These are phyloP conservation scores for Lepidium campestre DNA, from an alignment of 441 rosid genomes.

Conservation along the genomic window DNA sequence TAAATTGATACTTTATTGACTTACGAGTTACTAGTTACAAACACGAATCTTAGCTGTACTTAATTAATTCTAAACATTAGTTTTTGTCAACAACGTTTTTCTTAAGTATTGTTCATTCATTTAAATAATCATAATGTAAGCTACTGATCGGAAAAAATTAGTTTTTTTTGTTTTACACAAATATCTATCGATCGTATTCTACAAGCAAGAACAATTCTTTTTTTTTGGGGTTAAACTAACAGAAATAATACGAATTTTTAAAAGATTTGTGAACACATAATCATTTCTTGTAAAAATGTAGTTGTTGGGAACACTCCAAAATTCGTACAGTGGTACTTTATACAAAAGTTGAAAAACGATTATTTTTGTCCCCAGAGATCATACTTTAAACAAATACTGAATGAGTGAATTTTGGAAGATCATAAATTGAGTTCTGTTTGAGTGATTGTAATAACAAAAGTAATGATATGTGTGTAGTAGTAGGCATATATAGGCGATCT, in stretches of 20 bases:
- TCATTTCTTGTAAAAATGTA: too few relatives aligned
- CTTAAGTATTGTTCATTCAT: not conserved
- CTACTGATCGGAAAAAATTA: not conserved
- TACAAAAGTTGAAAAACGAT: not conserved
- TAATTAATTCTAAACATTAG: not conserved
- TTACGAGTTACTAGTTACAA: conserved; percentile 10
- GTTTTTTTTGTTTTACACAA: not conserved
- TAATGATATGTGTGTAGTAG: conserved; percentile 10
- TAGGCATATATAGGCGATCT: not conserved
- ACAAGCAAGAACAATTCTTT: not conserved
- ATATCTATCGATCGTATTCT: not conserved
- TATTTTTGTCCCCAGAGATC: not conserved
- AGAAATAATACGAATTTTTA: not conserved
- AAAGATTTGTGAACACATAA: too few relatives aligned
- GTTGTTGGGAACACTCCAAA: not conserved
- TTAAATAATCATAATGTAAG: not conserved
- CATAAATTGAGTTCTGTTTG: not conserved
- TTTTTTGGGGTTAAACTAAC: not conserved
- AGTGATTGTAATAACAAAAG: not conserved
- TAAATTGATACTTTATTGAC: conserved; percentile 11
- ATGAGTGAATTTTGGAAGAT: not conserved
- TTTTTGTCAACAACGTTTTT: conserved; percentile 12
- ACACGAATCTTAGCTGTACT: conserved; percentile 19
- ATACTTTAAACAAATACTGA: too few relatives aligned
- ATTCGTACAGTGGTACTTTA: not conserved